These are phyloP conservation scores for Penicillium expansum DNA, from an alignment of 2,329 filamentous ascomycete genomes.

Conservation along the genomic window DNA sequence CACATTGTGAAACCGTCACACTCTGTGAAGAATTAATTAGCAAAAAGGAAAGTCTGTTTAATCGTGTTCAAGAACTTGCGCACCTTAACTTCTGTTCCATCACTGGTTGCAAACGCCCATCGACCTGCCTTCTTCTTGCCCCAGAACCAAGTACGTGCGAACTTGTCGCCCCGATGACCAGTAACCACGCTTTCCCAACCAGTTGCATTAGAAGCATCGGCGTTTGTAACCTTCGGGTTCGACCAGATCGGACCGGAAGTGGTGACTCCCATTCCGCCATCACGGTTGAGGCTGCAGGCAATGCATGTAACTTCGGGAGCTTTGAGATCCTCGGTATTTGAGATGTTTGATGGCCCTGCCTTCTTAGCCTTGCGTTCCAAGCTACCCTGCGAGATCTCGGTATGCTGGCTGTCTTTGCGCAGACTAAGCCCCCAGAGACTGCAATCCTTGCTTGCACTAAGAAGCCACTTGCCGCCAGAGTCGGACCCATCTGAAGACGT, in stretches of 20 bases:
- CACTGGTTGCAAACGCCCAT: slow-evolving; percentile 86
- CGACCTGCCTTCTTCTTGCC: slow-evolving; percentile 87
- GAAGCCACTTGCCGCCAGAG: slow-evolving; percentile 84
- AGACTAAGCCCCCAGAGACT: slow-evolving; percentile 97
- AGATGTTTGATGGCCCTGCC: slow-evolving; percentile 24
- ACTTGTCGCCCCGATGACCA: slow-evolving; percentile 79
- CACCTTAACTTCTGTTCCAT: slow-evolving; percentile 70
- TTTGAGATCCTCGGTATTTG: slow-evolving; percentile 57
- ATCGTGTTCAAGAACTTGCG: slow-evolving; percentile 6
- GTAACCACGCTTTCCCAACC: slow-evolving; percentile 98
- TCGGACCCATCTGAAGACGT: slow-evolving; percentile 87
- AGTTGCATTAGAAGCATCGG: slow-evolving; percentile 72
- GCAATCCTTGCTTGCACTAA: slow-evolving; percentile 84
- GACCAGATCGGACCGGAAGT: slow-evolving; percentile 81
- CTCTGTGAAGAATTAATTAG: slow-evolving; percentile 51
- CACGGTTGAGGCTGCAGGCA: slow-evolving; percentile 86
- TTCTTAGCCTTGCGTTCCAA: slow-evolving; percentile 89
- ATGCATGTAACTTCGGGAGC: slow-evolving; percentile 90
- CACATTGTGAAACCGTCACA: slow-evolving; percentile 85
- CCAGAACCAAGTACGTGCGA: slow-evolving; percentile 97
- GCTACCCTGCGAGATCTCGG: slow-evolving; percentile 87
- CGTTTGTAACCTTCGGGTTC: slow-evolving; percentile 65
- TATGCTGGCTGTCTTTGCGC: slow-evolving; percentile 87
- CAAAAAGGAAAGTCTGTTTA: neutral
- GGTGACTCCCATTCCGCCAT: slow-evolving; percentile 86